Base-by-base conservation (phyloP, 2,329 filamentous ascomycete species). In the Trichoderma oligosporum region DNA sequence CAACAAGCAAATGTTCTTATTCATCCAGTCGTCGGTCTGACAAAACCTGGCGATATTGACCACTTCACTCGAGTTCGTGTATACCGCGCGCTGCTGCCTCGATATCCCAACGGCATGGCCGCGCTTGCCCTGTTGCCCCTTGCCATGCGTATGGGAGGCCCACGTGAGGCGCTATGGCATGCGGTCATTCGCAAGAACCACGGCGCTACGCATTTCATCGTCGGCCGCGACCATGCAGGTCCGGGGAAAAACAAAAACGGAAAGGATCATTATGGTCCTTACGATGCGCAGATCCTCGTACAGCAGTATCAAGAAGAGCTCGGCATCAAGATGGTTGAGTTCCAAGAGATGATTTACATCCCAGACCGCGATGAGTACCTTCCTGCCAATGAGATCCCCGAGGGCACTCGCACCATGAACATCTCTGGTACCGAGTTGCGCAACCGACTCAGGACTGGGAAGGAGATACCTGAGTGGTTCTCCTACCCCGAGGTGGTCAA, bases 101-200 rank as follows among this genome's bases (percentile, higher is more conserved):
- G 94, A 71, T 99, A 99, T 79, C 94, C 94, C 75, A 99, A 97
- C 76, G 94, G 94, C 70, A 99, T 99, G 94, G 94, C 94, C 59
- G 91, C 95, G 36, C 85, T 99, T 63, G 93, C 91, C 75, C 89
- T 99, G 39, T 83, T 99, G 55, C 92, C 92, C 59, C 83, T 99
- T 63, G 94, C 94, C 68, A 99, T 99, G 94, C 89, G 94, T 72
- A 99, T 99, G 94, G 94, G 91, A 71, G 94, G 94, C 68, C 94
- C 94, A 62, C 90, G 94, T 65, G 94, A 99, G 81, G 94, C 94
- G 66, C 91, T 99, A 78, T 99, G 94, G 94, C 94, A 99, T 81
- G 94, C 94, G 70, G 96, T 99, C 70, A 99, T 99, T 82, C 91
- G 94, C 73, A 99, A 97, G 87, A 99, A 99, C 78, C 92, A 97